Evolutionary conservation across 306 rosid species (phyloP), one percentile per base, ranked within the genome.

Genomic region (Hippophae tibetana): DNA sequence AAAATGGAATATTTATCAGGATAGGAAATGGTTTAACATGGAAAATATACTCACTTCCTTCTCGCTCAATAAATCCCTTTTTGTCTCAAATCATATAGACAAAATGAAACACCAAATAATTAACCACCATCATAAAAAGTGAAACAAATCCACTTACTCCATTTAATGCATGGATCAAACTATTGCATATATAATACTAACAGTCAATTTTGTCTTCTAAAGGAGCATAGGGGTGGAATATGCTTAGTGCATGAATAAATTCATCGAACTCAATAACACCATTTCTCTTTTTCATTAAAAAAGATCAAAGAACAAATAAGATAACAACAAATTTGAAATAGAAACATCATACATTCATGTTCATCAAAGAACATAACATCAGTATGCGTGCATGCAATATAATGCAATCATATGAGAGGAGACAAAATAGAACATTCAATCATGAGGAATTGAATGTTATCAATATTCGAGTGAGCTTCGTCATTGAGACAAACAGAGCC

Each of bases 261-360:
- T 77, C 95, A 6, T 84, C 95, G 67, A 90, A 90, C 69, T 82
- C 95, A 43, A 90, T 77, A 42, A 77, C 97, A 18, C 94, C 95
- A 49, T 90, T 84, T 80, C 58, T 77, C 74, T 65, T 86, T 76
- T 77, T 18, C 82, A 27, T 90, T 95, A 66, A 90, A 86, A 86
- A 49, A 86, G 69, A 81, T 84, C 80, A 70, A 90, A 90, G 65
- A 42, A 52, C 25, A 66, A 65, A 14, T 51, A 13, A 41, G 18
- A 50, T 38, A 54, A 51, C 9, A 52, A 64, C 27, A 7, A 6
- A 18, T 63, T 23, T 10, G 13, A 44, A 13, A 52, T 9, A 5
- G 12, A 47, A 3, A 47, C 8, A 3, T 13, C 38, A 0, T 31
- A 31, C 38, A 31, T 31, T 31, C 38, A 31, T 31, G 0, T 2